A percentile compares a stretch with the other conserved stretches of the same genome.
Evolutionary conservation across 1,284 basidiomycete species (phyloP).

Genomic region (Mycena sp.): DNA sequence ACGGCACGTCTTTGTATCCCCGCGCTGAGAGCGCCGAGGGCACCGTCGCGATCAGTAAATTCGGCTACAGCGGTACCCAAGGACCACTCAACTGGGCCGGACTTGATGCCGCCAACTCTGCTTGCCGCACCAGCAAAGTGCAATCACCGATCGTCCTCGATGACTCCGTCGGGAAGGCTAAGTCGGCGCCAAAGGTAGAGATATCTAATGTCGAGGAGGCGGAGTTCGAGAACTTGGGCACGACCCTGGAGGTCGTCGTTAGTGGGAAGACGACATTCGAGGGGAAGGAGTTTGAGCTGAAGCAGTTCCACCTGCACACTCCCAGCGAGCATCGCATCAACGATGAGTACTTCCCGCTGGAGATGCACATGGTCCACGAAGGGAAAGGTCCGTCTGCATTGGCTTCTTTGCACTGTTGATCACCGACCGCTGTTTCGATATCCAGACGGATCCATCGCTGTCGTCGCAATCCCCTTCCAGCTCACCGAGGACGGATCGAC

Average conservation of each 20-base stretch:
- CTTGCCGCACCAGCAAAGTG: conserved; percentile 22
- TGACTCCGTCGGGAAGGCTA: conserved; percentile 20
- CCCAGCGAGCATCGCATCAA: conserved; percentile 35
- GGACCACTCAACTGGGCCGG: conserved; percentile 34
- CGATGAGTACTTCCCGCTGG: conserved; percentile 33
- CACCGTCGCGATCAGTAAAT: conserved; percentile 27
- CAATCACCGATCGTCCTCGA: conserved; percentile 34
- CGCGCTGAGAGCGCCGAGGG: conserved; percentile 27
- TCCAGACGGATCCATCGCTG: conserved; percentile 31
- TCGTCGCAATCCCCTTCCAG: conserved; percentile 35
- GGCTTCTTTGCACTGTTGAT: not conserved
- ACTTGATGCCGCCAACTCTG: conserved; percentile 29
- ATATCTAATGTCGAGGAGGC: conserved; percentile 29
- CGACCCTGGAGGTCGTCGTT: conserved; percentile 32
- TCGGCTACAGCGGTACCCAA: conserved; percentile 27
- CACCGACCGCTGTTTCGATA: not conserved
- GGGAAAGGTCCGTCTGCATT: conserved; percentile 21
- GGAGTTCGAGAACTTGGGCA: conserved; percentile 33
- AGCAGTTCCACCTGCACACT: conserved; percentile 35
- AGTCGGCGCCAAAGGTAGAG: conserved; percentile 23
- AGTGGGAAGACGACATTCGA: conserved; percentile 30
- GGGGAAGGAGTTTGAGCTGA: conserved; percentile 28
- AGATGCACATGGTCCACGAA: conserved; percentile 35
- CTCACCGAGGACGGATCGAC: conserved; percentile 33
- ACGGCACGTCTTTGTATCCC: conserved; percentile 13